Percentiles rank a stretch among this genome's conserved stretches.
phyloP scores from a whole-genome alignment of 495 filamentous ascomycete species.

The Lasiosphaeria ovina region DNA sequence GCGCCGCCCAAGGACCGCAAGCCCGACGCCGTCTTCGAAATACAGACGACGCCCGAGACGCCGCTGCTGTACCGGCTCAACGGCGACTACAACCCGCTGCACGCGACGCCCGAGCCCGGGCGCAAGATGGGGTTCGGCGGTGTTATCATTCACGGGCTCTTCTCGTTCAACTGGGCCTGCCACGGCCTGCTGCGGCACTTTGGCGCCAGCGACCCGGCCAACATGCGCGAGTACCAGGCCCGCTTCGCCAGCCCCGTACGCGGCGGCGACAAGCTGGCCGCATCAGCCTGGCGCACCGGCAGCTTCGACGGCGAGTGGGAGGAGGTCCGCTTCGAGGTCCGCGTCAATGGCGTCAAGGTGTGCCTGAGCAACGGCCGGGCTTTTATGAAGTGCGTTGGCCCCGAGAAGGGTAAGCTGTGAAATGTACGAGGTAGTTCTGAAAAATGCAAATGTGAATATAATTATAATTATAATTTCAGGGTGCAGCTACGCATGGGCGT shows the following conservation, averaged over 20 bases:
- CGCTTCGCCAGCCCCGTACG: conserved; percentile 81
- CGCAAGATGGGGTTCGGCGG: conserved; percentile 88
- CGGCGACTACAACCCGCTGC: conserved; percentile 89
- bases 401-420: conserved; percentile 65
- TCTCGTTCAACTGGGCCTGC: conserved; percentile 76
- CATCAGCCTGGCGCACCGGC: conserved; percentile 65
- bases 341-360: conserved; percentile 69
- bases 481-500: too few species aligned
- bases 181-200: conserved; percentile 71
- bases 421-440: conserved; percentile 2
- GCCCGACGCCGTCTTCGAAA: conserved; percentile 70
- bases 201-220: conserved; percentile 72
- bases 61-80: conserved; percentile 80
- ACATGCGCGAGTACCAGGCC: conserved; percentile 83
- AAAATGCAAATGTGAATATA: neutral
- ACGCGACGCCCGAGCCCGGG: conserved; percentile 79
- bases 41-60: conserved; percentile 66
- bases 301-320: conserved; percentile 68
- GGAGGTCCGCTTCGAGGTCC: conserved; percentile 75
- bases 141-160: conserved; percentile 84
- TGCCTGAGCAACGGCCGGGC: conserved; percentile 82
- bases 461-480: too few species aligned
- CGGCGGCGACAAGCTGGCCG: conserved; percentile 68
- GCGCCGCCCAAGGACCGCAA: conserved; percentile 67
- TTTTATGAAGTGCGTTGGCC: conserved; percentile 62